Base-by-base conservation (phyloP, 2,329 filamentous ascomycete species). In the Apiospora rasikravindrae region DNA sequence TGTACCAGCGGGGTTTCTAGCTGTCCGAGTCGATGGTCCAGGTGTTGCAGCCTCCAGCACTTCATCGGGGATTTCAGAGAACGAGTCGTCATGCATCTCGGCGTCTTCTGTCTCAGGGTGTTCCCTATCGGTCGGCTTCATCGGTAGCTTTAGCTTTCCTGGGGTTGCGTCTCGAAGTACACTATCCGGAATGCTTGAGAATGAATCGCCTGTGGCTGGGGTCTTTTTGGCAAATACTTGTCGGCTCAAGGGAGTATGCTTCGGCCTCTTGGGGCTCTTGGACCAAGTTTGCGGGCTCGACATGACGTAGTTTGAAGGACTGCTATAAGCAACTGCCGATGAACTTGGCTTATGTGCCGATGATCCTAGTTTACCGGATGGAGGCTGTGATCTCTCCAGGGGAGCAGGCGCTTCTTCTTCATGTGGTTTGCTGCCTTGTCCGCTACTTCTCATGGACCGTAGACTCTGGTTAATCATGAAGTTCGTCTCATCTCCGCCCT, bases 401-500 rank as follows among this genome's bases (percentile, higher is more conserved):
- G 74, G 75, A 22, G 74, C 73, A 16, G 77, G 73, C 11, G 75
- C 70, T 72, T 74, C 22, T 68, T 74, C 72, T 44, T 71, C 67
- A 57, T 77, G 24, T 11, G 69, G 37, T 2, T n/a, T 72, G 24
- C 74, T 84, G 19, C 76, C 78, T 42, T 78, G 74, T 75, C 77
- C 74, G 72, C 79, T 76, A 80, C 74, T 84, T 51, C 87, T 83
- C 47, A 89, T 76, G 4, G 86, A 85, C 74, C 88, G 86, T 10
- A 90, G 78, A 0, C 87, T 88, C 47, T 84, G 85, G 76, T 87
- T 89, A 70, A 90, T 88, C 67, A 90, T 89, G 53, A 87, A 78
- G 70, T 85, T 89, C 0, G 88, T 90, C 44, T 86, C 85, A 24
- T 37, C 33, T 37, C 33, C 33, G 33, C 33, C 33, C 33, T 37